Base-by-base conservation (phyloP, 768 basidiomycete species). In the Flagelloscypha sp. region DNA sequence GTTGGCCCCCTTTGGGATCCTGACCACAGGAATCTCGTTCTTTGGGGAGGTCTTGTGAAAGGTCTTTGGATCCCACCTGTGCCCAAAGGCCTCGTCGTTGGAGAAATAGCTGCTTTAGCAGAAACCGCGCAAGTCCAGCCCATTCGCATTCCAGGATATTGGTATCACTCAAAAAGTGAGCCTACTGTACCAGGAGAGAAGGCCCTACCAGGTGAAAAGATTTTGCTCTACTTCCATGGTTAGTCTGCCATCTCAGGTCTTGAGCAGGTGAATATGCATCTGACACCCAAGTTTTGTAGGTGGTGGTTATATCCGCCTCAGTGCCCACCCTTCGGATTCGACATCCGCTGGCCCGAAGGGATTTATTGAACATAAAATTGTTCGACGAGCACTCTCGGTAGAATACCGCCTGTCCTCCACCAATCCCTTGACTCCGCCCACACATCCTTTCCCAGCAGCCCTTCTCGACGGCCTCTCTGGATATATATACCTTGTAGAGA, bases 381-480 rank as follows among this genome's bases (percentile, higher is more conserved):
- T 76, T n/a, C 52, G 60, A 19, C 71, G 77, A 25, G 58, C 64
- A 4, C 69, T 84, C 48, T 68, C 70, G 9, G 46, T 84, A 31
- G 86, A 87, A 56, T 90, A 89, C 54, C 77, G 84, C 5, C 68
- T 80, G 28, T 72, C 75, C 24, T 57, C 72, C 5, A 50, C 56
- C 10, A 50, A 59, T 33, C 66, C 73, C 18, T 58, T 58, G 47
- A 20, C 33, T 3, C 42, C 50, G 19, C 53, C 61, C 9, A 56
- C 56, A 4, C 63, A 77, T 41, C 70, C 83, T 6, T 89, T 89
- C 62, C 86, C 86, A 0, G 64, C 79, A 0, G 81, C 81, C 13
- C 62, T 90, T 0, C 57, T 89, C 11, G 85, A 90, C 48, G 76
- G 74, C 3, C 56, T 88, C 8, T 71, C 80, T 2, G 84, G 79